A percentile compares a stretch with the other conserved stretches of the same genome.
Conservation (phyloP, 1,284 basidiomycete species). For the Volvariella surrecta region DNA sequence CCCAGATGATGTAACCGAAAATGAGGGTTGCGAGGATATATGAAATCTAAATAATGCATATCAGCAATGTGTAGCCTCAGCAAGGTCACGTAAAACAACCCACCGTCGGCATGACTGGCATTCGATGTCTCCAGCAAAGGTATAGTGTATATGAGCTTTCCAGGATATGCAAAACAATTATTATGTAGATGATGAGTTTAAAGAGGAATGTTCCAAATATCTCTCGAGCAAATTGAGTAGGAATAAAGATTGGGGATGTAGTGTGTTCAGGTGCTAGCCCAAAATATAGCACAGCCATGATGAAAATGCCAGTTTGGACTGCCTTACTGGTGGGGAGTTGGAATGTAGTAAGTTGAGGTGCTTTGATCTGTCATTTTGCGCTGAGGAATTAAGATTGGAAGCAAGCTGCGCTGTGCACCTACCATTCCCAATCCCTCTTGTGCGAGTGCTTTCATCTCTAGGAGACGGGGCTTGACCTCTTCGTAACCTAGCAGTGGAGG, state of each 20-base stretch:
- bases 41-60: conserved; percentile 19
- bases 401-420: conserved; percentile 14
- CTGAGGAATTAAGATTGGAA: not conserved
- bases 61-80: conserved; percentile 2
- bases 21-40: conserved; percentile 44
- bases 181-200: conserved; percentile 13
- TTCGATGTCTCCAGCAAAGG: conserved; percentile 44
- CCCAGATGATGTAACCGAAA: conserved; percentile 46
- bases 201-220: conserved; percentile 12
- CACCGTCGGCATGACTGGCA: too few relatives aligned
- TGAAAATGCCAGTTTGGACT: conserved; percentile 14
- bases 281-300: conserved; percentile 30
- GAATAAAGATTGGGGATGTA: conserved; percentile 13
- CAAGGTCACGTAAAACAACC: too few relatives aligned
- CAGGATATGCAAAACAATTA: conserved; percentile 30
- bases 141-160: conserved; percentile 46
- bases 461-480: conserved; percentile 69
- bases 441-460: conserved; percentile 66
- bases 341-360: conserved; percentile 54
- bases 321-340: conserved; percentile 25
- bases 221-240: conserved; percentile 15
- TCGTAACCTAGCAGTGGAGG: conserved; percentile 67
- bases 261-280: conserved; percentile 26
- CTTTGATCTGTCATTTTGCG: conserved; percentile 38
- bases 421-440: conserved; percentile 74